A percentile compares a stretch with the other conserved stretches of the same genome.
Conservation (phyloP, 257 asterid species). For the Ehretia macrophylla region DNA sequence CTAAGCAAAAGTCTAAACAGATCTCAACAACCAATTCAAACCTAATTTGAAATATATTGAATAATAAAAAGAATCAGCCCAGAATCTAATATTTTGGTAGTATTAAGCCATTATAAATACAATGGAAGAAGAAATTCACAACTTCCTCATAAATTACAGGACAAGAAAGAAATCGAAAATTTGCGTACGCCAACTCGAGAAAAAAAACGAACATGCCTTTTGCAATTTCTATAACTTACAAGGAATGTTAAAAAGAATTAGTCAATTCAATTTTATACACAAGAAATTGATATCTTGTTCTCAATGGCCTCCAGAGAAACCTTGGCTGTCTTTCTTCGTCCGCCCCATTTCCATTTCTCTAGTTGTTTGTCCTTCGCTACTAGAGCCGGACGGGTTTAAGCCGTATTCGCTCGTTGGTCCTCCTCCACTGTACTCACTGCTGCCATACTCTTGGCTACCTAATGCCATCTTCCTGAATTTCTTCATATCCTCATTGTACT, state of each 20-base stretch:
- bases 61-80: not conserved
- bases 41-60: not conserved
- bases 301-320: constrained; percentile 2
- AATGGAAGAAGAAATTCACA: not conserved
- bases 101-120: constrained; percentile 3
- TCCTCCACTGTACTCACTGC: constrained; percentile 26
- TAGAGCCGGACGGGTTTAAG: constrained; percentile 51
- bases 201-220: not conserved
- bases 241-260: not conserved
- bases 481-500: constrained; percentile 73
- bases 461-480: constrained; percentile 69
- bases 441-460: constrained; percentile 54
- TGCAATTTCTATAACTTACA: not conserved
- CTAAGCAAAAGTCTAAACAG: not conserved
- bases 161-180: not conserved
- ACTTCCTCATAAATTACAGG: not conserved
- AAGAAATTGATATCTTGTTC: not conserved
- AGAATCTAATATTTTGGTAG: not conserved
- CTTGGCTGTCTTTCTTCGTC: not conserved
- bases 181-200: no score
- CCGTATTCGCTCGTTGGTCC: constrained; percentile 65
- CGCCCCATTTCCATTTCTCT: constrained; percentile 39
- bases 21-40: constrained; percentile 3
- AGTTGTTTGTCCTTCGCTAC: constrained; percentile 49
- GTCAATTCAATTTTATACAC: constrained; percentile 1